Percentiles rank a stretch among this genome's conserved stretches.
Conservation (phyloP, 768 basidiomycete genomes). For the Hypsizygus marmoreus region DNA sequence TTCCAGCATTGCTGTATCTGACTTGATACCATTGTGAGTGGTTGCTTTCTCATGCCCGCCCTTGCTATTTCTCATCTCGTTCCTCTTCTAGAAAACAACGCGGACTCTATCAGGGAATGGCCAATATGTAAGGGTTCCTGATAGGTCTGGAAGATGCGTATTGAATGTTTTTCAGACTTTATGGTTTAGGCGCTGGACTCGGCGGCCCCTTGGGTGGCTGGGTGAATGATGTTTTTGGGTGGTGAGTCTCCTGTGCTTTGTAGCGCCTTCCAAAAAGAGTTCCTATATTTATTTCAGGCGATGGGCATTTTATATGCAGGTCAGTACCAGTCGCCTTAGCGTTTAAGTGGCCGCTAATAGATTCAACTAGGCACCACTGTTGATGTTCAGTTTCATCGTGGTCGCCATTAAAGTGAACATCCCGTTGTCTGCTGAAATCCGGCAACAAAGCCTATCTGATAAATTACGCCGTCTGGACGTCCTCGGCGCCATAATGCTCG, state of each 20-base stretch:
- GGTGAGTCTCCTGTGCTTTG: conserved; percentile 49
- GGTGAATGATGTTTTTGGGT: conserved; percentile 84
- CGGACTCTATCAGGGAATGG: conserved; percentile 90
- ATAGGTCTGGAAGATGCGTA: background rate
- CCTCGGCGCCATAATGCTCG: conserved; percentile 80
- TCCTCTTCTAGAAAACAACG: conserved; percentile 66
- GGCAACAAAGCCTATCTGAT: conserved; percentile 56
- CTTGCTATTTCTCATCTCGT: conserved; percentile 7
- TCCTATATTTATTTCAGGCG: conserved; percentile 53
- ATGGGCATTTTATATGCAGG: conserved; percentile 85
- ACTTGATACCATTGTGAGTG: conserved; percentile 88
- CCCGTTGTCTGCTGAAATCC: conserved; percentile 64
- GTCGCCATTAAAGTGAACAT: conserved; percentile 82
- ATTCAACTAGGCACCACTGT: conserved; percentile 64
- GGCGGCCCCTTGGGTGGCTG: conserved; percentile 84
- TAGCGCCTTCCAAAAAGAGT: conserved; percentile 4
- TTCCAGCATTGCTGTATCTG: conserved; percentile 80
- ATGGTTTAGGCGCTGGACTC: conserved; percentile 79
- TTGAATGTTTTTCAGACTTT: conserved; percentile 52
- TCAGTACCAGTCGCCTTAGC: conserved; percentile 29
- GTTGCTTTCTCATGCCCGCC: conserved; percentile 16
- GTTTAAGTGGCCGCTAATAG: conserved; percentile 10
- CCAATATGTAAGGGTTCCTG: conserved; percentile 71
- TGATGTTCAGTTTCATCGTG: conserved; percentile 69
- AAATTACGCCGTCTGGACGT: conserved; percentile 84